Conservation (phyloP, 129 eudicot species). For the carrot (Daucus carota) region DNA sequence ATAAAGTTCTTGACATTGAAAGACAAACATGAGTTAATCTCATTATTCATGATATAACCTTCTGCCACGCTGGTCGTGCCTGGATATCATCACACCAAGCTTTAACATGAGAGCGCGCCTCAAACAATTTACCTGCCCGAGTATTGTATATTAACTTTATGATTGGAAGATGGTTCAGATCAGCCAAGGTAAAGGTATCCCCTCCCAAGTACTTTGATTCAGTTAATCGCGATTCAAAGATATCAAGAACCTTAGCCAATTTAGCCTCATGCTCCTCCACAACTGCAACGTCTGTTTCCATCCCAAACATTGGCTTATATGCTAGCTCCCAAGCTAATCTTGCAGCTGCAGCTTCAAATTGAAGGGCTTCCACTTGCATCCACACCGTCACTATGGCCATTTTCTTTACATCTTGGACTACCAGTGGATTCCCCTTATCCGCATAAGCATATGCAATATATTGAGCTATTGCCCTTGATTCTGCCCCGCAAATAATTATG, state of each 20-base stretch:
- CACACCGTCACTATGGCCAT: conserved; percentile 32
- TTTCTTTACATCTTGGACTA: conserved; percentile 21
- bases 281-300: conserved; percentile 25
- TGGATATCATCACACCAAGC: conserved; percentile 42
- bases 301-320: conserved; percentile 32
- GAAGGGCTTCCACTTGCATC: conserved; percentile 49
- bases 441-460: conserved; percentile 29
- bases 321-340: conserved; percentile 24
- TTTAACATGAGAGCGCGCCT: not conserved
- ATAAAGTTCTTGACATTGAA: not conserved
- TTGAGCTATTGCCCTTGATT: not conserved
- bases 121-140: conserved; percentile 13
- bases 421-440: conserved; percentile 33
- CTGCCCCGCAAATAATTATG: not conserved
- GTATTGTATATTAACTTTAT: conserved; percentile 29
- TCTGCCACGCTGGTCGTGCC: conserved; percentile 60
- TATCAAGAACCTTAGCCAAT: conserved; percentile 48
- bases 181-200: conserved; percentile 49
- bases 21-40: not conserved
- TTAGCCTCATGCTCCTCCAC: conserved; percentile 35
- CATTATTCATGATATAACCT: conserved; percentile 18
- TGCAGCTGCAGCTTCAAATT: conserved; percentile 17
- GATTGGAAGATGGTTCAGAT: conserved; percentile 54
- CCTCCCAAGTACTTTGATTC: conserved; percentile 60
- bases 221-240: conserved; percentile 46